A percentile compares a stretch with the other conserved stretches of the same genome.
These are phyloP conservation scores for Wickerhamomyces alni DNA, from an alignment of 805 yeast species.

Conservation along the genomic window DNA sequence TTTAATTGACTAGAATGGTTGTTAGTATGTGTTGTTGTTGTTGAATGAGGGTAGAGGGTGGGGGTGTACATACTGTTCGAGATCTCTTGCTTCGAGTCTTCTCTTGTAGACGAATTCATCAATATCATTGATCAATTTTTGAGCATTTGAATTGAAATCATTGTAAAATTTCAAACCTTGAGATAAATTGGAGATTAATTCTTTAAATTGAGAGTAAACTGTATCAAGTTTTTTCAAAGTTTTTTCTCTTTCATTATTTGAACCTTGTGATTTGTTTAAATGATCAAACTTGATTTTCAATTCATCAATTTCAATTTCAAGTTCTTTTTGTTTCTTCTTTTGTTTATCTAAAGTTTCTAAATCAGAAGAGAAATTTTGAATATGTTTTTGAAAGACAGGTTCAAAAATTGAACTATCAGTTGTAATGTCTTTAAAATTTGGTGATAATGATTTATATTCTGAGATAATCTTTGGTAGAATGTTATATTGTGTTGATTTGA, in stretches of 20 bases:
- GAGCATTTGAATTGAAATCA: slow-evolving; percentile 46
- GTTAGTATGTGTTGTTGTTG: slow-evolving; percentile 3
- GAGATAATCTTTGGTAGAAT: slow-evolving; percentile 49
- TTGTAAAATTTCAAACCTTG: slow-evolving; percentile 71
- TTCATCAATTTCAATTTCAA: slow-evolving; percentile 34
- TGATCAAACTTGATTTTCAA: slow-evolving; percentile 25
- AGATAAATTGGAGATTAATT: slow-evolving; percentile 51
- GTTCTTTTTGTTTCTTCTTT: slow-evolving; percentile 28
- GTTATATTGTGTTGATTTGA: slow-evolving; percentile 39
- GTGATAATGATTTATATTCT: slow-evolving; percentile 32
- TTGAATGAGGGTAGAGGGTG: background rate
- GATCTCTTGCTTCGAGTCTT: slow-evolving; percentile 45
- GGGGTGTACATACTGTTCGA: slow-evolving; percentile 31
- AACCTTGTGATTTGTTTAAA: slow-evolving; percentile 11
- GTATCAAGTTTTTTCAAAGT: slow-evolving; percentile 43
- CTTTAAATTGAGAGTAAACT: slow-evolving; percentile 27
- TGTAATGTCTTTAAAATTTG: slow-evolving; percentile 10
- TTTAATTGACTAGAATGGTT: slow-evolving; percentile 11
- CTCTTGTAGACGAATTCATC: slow-evolving; percentile 46
- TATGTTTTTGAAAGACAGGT: slow-evolving; percentile 34
- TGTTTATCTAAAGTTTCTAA: slow-evolving; percentile 39
- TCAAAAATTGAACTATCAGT: slow-evolving; percentile 31
- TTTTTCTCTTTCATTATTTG: slow-evolving; percentile 31
- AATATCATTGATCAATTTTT: slow-evolving; percentile 39
- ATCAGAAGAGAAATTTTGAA: slow-evolving; percentile 45